phyloP scores from a whole-genome alignment of 2,329 filamentous ascomycete species.

The Ascochyta fabae region DNA sequence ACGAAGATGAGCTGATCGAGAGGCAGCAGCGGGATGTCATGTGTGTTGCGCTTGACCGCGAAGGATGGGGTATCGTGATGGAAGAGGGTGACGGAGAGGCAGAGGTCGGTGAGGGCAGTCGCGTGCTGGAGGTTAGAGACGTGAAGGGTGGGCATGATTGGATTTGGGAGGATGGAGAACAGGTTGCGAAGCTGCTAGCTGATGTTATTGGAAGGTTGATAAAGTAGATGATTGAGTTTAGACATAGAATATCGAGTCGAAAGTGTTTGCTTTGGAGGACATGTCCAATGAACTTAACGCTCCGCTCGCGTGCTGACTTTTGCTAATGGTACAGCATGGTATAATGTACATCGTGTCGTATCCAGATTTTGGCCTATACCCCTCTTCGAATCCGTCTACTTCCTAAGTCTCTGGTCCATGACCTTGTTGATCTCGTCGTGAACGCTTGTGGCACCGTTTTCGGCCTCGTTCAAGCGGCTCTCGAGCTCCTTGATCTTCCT shows the following conservation, averaged over 20 bases:
- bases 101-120: slow-evolving; percentile 34
- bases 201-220: slow-evolving; percentile 31
- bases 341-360: slow-evolving; percentile 37
- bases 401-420: slow-evolving; percentile 46
- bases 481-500: slow-evolving; percentile 44
- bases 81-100: slow-evolving; percentile 36
- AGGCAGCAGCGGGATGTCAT: slow-evolving; percentile 66
- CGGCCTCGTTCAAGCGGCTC: slow-evolving; percentile 31
- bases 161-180: slow-evolving; percentile 66
- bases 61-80: slow-evolving; percentile 48
- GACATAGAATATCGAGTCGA: background rate
- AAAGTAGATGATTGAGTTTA: slow-evolving; percentile 2
- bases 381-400: slow-evolving; percentile 18
- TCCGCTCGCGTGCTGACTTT: slow-evolving; percentile 24
- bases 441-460: slow-evolving; percentile 31
- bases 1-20: slow-evolving; percentile 58
- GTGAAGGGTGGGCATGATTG: slow-evolving; percentile 67
- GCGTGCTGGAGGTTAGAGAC: slow-evolving; percentile 52
- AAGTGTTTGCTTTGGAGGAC: slow-evolving; percentile 21
- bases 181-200: slow-evolving; percentile 57
- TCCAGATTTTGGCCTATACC: background rate
- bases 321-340: slow-evolving; percentile 42
- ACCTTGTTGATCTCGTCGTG: slow-evolving; percentile 42
- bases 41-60: slow-evolving; percentile 55
- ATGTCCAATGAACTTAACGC: slow-evolving; percentile 29